Base-by-base conservation (phyloP, 768 basidiomycete species). In the Russula sp. region DNA sequence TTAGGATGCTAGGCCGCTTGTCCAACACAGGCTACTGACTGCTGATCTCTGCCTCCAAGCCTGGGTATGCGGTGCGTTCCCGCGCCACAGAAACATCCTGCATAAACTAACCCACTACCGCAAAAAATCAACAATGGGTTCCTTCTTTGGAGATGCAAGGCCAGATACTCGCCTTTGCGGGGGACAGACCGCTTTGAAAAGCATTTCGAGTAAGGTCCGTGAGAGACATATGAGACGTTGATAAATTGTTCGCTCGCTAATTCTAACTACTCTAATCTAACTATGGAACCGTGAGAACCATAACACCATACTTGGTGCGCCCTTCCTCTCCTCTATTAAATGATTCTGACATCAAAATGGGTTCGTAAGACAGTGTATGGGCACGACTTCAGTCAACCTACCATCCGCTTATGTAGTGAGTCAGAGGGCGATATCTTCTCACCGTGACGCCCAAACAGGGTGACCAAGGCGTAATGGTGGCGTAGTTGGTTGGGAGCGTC, bases 191-290 rank as follows among this genome's bases (percentile, higher is more conserved):
- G 70, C 81, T 83, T 69, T 89, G 85, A 65, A 89, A 90, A 44
- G 86, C 83, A 72, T 90, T 90, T 62, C 86, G 79, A 18, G 89
- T 88, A 51, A 92, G 75, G 62, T 83, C 88, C 42, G 80, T 80
- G 44, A 91, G 72, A 42, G 88, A 87, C 89, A 90, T n/a, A n/a
- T 5, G 30, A 18, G 34, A 8, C 24, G 49, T 46, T 13, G 57
- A 46, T 32, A n/a, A 48, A n/a, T 46, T n/a, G 26, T 42, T 18
- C 42, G 24, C 26, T n/a, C n/a, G n/a, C n/a, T n/a, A n/a, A n/a
- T n/a, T n/a, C 32, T 38, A 38, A 38, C 36, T 38, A 26, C 14
- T 13, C 28, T 28, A 51, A 16, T 51, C 26, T 28, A n/a, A n/a
- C 57, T 26, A 50, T 36, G 26, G 48, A 50, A 51, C 49, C 34